These are phyloP conservation scores for Mucor plumbeus DNA, from an alignment of 371 early-diverging fungal species.

Conservation along the genomic window DNA sequence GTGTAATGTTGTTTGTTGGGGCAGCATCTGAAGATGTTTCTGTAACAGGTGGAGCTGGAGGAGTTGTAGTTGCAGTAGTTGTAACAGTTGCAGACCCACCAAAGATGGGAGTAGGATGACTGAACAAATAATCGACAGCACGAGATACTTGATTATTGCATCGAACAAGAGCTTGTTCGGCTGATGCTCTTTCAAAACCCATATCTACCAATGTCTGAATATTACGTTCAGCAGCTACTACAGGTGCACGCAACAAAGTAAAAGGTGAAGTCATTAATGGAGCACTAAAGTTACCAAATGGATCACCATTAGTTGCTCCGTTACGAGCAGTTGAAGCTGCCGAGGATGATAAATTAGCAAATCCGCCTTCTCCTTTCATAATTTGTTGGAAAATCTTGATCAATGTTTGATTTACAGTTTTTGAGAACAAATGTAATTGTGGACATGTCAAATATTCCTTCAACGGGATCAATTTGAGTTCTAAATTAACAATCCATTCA, in stretches of 20 bases:
- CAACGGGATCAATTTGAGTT: slow-evolving; percentile 57
- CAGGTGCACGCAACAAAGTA: slow-evolving; percentile 39
- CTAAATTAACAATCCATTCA: slow-evolving; percentile 67
- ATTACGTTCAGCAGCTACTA: slow-evolving; percentile 62
- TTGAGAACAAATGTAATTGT: slow-evolving; percentile 49
- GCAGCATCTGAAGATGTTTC: background rate
- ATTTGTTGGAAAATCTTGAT: slow-evolving; percentile 67
- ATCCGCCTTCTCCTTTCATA: slow-evolving; percentile 71
- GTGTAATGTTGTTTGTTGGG: background rate
- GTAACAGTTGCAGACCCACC: slow-evolving; percentile 10
- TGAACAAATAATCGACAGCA: slow-evolving; percentile 89
- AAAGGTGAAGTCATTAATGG: slow-evolving; percentile 45
- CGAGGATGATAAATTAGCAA: slow-evolving; percentile 5
- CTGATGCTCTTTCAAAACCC: slow-evolving; percentile 88
- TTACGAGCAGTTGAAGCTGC: slow-evolving; percentile 17
- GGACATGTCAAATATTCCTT: slow-evolving; percentile 51
- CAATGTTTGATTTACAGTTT: slow-evolving; percentile 54
- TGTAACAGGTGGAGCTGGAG: slow-evolving; percentile 9
- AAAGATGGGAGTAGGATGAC: slow-evolving; percentile 69
- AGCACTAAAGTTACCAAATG: slow-evolving; percentile 31
- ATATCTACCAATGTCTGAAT: slow-evolving; percentile 83
- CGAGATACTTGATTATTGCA: slow-evolving; percentile 81
- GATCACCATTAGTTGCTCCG: slow-evolving; percentile 17
- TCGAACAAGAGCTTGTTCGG: slow-evolving; percentile 81
- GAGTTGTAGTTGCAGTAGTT: slow-evolving; percentile 23